These are phyloP conservation scores for Metschnikowia matae DNA, from an alignment of 805 yeast species.

Conservation along the genomic window DNA sequence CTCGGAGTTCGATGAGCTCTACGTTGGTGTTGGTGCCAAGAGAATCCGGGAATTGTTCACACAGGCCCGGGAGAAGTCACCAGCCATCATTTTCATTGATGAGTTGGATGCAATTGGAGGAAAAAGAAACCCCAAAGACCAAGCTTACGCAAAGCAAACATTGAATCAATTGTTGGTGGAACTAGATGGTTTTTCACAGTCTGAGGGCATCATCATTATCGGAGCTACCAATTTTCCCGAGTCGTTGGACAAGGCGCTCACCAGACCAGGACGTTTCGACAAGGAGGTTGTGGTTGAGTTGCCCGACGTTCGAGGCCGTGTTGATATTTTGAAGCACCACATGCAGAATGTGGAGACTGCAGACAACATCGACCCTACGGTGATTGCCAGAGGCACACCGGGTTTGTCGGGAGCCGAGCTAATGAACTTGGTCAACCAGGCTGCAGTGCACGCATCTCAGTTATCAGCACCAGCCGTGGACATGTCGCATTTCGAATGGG, in stretches of 20 bases:
- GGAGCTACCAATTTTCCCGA: conserved; percentile 99
- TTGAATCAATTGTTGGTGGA: conserved; percentile 93
- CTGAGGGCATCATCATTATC: conserved; percentile 89
- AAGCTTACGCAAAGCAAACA: conserved; percentile 97
- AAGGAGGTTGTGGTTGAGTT: conserved; percentile 91
- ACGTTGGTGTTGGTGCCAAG: conserved; percentile 99
- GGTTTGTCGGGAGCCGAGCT: conserved; percentile 98
- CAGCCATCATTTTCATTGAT: conserved; percentile 95
- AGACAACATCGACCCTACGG: conserved; percentile 78
- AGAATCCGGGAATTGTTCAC: conserved; percentile 90
- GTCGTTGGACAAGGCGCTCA: conserved; percentile 90
- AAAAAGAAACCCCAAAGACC: conserved; percentile 94
- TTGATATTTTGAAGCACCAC: conserved; percentile 87
- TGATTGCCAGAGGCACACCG: conserved; percentile 95
- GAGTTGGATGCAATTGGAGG: conserved; percentile 99
- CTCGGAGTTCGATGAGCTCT: conserved; percentile 95
- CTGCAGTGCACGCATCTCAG: conserved; percentile 96
- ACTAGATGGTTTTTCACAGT: conserved; percentile 90
- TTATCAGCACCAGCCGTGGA: conserved; percentile 85
- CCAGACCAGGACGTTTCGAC: conserved; percentile 98
- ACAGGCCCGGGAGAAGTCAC: conserved; percentile 92
- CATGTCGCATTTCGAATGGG: conserved; percentile 96
- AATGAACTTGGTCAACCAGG: conserved; percentile 94
- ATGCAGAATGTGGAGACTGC: conserved; percentile 86
- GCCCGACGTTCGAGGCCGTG: conserved; percentile 97